These are phyloP conservation scores for Suaeda aralocaspica DNA, from an alignment of 148 eudicot species.

Conservation along the genomic window DNA sequence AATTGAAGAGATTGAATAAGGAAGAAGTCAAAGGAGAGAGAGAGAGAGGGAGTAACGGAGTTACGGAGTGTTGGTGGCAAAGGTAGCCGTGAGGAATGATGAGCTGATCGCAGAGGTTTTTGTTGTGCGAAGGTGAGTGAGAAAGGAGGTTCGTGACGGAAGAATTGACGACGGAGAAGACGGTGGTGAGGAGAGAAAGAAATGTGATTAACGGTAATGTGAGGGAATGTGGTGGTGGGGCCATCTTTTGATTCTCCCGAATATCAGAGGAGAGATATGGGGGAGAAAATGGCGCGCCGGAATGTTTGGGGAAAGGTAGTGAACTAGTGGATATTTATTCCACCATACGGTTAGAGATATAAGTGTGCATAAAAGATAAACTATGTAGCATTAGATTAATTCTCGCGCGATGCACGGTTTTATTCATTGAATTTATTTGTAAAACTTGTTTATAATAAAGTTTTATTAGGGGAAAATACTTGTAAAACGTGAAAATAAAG, in stretches of 20 bases:
- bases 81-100: slow-evolving; percentile 55
- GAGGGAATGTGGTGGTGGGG: slow-evolving; percentile 7
- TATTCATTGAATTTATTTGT: too few relatives aligned
- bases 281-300: not conserved
- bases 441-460: too few relatives aligned
- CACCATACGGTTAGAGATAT: too few relatives aligned
- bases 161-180: slow-evolving; percentile 12
- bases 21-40: not conserved
- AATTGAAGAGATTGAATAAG: not conserved
- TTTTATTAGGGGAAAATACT: too few relatives aligned
- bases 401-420: too few relatives aligned
- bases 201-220: slow-evolving; percentile 3
- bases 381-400: too few relatives aligned
- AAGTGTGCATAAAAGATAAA: too few relatives aligned
- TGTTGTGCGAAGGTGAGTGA: slow-evolving; percentile 24
- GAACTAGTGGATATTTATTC: too few relatives aligned
- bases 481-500: too few relatives aligned
- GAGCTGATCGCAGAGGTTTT: slow-evolving; percentile 56
- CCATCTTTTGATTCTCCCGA: not conserved
- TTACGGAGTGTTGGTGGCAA: slow-evolving; percentile 77
- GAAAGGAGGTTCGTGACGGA: slow-evolving; percentile 18
- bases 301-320: too few relatives aligned
- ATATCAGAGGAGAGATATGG: not conserved
- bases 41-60: slow-evolving; percentile 6
- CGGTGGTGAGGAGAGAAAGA: slow-evolving; percentile 12